phyloP scores from a whole-genome alignment of 2,329 filamentous ascomycete species.

The Hymenoscyphus fructigenus region DNA sequence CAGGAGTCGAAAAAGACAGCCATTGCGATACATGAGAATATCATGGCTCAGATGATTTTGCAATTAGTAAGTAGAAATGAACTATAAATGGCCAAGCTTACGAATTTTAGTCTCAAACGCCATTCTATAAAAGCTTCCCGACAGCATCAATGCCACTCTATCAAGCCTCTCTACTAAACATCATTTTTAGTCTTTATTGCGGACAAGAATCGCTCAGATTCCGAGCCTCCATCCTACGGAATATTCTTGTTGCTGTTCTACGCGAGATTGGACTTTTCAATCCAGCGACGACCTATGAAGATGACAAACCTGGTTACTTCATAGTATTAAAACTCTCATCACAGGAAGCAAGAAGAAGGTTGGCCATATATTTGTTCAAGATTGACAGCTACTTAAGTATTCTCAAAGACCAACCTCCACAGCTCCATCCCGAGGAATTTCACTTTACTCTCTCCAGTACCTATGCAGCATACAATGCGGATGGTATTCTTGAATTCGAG shows the following conservation, averaged over 20 bases:
- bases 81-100: not conserved
- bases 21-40: constrained; percentile 35
- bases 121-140: constrained; percentile 34
- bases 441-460: constrained; percentile 39
- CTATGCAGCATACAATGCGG: constrained; percentile 40
- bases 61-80: constrained; percentile 24
- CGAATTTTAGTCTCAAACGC: constrained; percentile 25
- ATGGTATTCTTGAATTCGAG: constrained; percentile 42
- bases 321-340: constrained; percentile 38
- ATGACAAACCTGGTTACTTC: constrained; percentile 42
- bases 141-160: constrained; percentile 29
- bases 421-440: constrained; percentile 40
- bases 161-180: constrained; percentile 40
- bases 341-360: constrained; percentile 39
- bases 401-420: constrained; percentile 35
- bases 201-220: constrained; percentile 36
- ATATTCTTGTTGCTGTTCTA: constrained; percentile 38
- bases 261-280: constrained; percentile 41
- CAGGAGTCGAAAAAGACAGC: constrained; percentile 31
- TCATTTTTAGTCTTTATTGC: constrained; percentile 40
- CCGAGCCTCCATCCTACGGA: constrained; percentile 38
- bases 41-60: constrained; percentile 33
- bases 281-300: constrained; percentile 36
- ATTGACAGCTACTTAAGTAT: constrained; percentile 42
- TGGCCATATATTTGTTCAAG: constrained; percentile 40